phyloP scores from a whole-genome alignment of 768 basidiomycete genomes.

The Boletus sp. region DNA sequence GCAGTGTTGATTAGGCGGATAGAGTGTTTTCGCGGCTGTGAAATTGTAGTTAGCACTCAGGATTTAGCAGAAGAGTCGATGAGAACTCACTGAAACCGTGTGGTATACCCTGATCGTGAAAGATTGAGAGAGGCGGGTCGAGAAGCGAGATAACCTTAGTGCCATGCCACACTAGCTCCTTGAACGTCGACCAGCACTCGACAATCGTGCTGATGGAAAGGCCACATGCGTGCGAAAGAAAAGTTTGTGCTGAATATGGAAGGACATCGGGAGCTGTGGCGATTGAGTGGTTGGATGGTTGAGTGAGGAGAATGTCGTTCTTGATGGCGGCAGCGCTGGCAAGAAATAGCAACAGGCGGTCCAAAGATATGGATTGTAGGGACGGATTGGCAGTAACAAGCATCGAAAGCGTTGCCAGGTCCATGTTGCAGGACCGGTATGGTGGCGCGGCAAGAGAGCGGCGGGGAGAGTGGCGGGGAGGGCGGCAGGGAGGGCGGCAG shows the following conservation, averaged over 20 bases:
- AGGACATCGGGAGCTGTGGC: background rate
- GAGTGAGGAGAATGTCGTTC: background rate
- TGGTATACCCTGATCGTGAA: background rate
- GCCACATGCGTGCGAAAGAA: background rate
- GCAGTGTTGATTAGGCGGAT: no score
- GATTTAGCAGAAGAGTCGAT: no score
- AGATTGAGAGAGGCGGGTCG: background rate
- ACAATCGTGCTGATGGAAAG: background rate
- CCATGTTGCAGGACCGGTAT: background rate
- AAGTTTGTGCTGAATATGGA: background rate
- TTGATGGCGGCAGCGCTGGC: background rate
- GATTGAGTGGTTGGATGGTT: background rate
- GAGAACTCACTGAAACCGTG: background rate
- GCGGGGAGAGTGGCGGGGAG: no score
- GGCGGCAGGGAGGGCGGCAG: no score
- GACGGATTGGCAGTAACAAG: background rate
- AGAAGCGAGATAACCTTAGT: background rate
- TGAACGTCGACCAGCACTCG: background rate
- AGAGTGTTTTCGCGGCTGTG: no score
- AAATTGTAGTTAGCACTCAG: no score
- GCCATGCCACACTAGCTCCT: background rate
- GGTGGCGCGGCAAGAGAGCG: no score
- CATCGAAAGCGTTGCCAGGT: background rate
- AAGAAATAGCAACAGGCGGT: background rate
- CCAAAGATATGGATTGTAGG: background rate